Evolutionary conservation across 177 flowering plant genomes (phyloP), one percentile per base, ranked within the genome.

Genomic region (Vitis hybrid): DNA sequence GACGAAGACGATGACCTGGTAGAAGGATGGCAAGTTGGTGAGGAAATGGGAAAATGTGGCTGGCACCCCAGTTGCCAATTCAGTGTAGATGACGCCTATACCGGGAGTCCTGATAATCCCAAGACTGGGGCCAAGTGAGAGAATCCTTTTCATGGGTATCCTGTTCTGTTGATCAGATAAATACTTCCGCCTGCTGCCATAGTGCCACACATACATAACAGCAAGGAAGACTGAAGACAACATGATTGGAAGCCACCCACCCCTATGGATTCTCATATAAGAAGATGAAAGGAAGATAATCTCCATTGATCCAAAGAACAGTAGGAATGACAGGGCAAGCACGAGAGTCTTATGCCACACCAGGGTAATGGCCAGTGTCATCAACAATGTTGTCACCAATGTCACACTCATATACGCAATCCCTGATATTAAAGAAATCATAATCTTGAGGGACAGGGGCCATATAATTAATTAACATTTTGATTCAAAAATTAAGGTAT

Each of bases 141-240:
- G 86, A 60, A 93, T 82, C 89, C 92, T 85, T 77, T 90, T 89
- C 82, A 90, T 79, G 6, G 92, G 70, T 14, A 88, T 85, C 76
- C 85, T 93, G 83, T 90, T 91, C 63, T 91, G 97, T 66, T 81
- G 67, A 40, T 91, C 93, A 59, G 75, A 85, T 49, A 82, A 72
- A 69, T 87, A 87, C 76, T 90, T 93, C 73, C 82, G 78, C 68
- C 87, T 79, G n/a, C 78, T 72, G 2, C 93, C 90, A 56, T 88
- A 93, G 65, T 93, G 90, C 98, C 98, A 93, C n/a, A 87, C 86
- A 65, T 75, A 90, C 97, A 91, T 90, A 11, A 87, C 58, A 7
- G 59, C 62, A 72, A 85, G 61, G 56, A 87, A 78, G 21, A 88
- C 52, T n/a, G 60, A 52, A 12, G 90, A 79, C 3, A 89, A 80